Evolutionary conservation across 805 yeast species (phyloP).

Genomic region (Candida glaebosa): DNA sequence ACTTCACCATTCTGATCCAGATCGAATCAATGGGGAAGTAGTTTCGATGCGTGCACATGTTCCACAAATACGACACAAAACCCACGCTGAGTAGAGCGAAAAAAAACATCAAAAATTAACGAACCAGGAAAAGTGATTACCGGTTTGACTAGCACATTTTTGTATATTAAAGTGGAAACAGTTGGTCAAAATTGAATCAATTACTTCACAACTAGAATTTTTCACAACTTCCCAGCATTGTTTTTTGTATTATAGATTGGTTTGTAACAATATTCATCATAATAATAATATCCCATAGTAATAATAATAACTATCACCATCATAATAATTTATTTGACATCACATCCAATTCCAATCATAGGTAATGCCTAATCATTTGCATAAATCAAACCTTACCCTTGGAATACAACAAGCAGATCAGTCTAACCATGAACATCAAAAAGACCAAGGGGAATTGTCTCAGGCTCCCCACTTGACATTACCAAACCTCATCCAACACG

Average conservation of each 20-base stretch:
- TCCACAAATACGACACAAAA: not conserved
- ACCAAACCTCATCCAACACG: slow-evolving; percentile 22
- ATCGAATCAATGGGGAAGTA: not conserved
- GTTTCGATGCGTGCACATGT: not conserved
- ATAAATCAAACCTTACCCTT: slow-evolving; percentile 39
- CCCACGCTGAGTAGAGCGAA: not conserved
- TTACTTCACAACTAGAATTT: not conserved
- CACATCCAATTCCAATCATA: not conserved
- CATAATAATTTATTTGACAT: not conserved
- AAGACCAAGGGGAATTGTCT: slow-evolving; percentile 9
- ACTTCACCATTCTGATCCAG: not conserved
- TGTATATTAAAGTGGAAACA: too few species aligned
- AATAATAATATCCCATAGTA: too few species aligned
- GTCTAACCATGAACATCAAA: slow-evolving; percentile 6
- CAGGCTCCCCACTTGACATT: slow-evolving; percentile 15
- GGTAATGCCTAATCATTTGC: slow-evolving; percentile 18
- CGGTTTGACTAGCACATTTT: too few species aligned
- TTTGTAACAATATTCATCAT: not conserved
- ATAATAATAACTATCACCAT: too few species aligned
- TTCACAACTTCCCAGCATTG: not conserved
- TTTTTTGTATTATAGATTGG: not conserved
- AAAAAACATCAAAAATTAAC: not conserved
- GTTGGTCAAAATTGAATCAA: not conserved
- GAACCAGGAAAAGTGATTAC: too few species aligned
- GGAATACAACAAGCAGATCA: slow-evolving; percentile 41